Conservation (phyloP, 1,284 basidiomycete genomes). For the Ustilago esculenta region DNA sequence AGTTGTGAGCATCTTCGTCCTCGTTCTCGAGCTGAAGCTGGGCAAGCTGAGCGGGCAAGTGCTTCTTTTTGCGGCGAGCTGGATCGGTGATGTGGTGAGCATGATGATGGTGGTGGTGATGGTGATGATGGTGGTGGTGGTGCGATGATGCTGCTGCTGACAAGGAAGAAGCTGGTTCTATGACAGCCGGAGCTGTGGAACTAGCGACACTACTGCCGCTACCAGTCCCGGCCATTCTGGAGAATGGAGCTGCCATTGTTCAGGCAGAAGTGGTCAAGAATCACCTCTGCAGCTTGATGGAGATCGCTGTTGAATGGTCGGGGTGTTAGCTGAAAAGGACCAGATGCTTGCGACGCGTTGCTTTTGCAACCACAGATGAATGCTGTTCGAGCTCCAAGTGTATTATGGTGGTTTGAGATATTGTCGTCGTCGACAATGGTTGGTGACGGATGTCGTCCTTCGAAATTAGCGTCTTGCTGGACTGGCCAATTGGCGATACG, state of each 20-base stretch:
- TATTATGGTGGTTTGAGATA: too few relatives aligned
- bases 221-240: slow-evolving; percentile 21
- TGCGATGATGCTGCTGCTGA: slow-evolving; percentile 6
- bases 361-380: too few relatives aligned
- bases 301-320: too few relatives aligned
- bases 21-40: slow-evolving; percentile 50
- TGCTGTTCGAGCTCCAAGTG: too few relatives aligned
- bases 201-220: slow-evolving; percentile 37
- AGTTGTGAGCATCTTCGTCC: slow-evolving; percentile 35
- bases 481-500: too few relatives aligned
- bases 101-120: slow-evolving; percentile 47
- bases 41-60: slow-evolving; percentile 42
- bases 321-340: too few relatives aligned
- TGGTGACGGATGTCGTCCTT: too few relatives aligned
- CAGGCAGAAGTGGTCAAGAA: background rate
- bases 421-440: too few relatives aligned
- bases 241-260: slow-evolving; percentile 13
- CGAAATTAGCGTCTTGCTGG: too few relatives aligned
- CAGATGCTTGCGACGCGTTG: too few relatives aligned
- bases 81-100: slow-evolving; percentile 48
- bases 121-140: slow-evolving; percentile 39
- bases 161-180: background rate
- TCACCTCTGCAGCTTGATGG: too few relatives aligned
- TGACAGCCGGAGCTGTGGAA: slow-evolving; percentile 10
- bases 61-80: slow-evolving; percentile 50